Percentiles rank a stretch among this genome's conserved stretches.
Conservation (phyloP, 352 stramenopile species). For the Phytophthora parvispora region DNA sequence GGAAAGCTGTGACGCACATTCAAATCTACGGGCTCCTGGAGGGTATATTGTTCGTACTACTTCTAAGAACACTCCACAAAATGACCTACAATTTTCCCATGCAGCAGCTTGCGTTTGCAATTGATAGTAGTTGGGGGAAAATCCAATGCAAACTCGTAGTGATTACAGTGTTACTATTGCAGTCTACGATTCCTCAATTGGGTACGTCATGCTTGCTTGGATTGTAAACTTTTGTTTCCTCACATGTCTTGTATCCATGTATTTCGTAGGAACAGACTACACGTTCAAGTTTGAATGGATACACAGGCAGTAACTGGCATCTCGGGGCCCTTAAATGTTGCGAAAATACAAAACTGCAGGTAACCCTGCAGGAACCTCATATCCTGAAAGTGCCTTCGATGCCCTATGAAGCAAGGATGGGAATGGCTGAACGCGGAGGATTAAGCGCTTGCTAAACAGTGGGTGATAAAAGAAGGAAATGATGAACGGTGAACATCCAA, state of each 20-base stretch:
- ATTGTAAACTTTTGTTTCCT: neutral
- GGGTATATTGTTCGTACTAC: conserved; percentile 12
- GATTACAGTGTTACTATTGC: conserved; percentile 28
- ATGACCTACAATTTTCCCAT: conserved; percentile 26
- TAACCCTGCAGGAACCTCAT: too few species aligned
- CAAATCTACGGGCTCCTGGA: conserved; percentile 26
- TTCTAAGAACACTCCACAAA: conserved; percentile 17
- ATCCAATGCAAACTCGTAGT: conserved; percentile 32
- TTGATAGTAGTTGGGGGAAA: conserved; percentile 17
- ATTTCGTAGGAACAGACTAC: conserved; percentile 6
- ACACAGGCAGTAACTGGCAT: neutral
- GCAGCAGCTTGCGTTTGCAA: conserved; percentile 28
- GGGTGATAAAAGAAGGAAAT: too few species aligned
- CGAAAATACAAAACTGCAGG: too few species aligned
- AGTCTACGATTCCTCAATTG: conserved; percentile 26
- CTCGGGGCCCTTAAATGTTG: too few species aligned
- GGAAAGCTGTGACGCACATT: conserved; percentile 3
- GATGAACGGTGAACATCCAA: too few species aligned
- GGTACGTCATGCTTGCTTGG: conserved; percentile 6
- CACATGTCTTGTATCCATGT: neutral
- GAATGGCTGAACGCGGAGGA: too few species aligned
- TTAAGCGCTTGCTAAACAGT: too few species aligned
- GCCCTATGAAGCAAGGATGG: too few species aligned
- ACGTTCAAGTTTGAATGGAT: conserved; percentile 17
- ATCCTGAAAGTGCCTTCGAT: too few species aligned